A percentile compares a stretch with the other conserved stretches of the same genome.
These are phyloP conservation scores for Corynascus novoguineensis DNA, from an alignment of 495 filamentous ascomycete species.

Conservation along the genomic window DNA sequence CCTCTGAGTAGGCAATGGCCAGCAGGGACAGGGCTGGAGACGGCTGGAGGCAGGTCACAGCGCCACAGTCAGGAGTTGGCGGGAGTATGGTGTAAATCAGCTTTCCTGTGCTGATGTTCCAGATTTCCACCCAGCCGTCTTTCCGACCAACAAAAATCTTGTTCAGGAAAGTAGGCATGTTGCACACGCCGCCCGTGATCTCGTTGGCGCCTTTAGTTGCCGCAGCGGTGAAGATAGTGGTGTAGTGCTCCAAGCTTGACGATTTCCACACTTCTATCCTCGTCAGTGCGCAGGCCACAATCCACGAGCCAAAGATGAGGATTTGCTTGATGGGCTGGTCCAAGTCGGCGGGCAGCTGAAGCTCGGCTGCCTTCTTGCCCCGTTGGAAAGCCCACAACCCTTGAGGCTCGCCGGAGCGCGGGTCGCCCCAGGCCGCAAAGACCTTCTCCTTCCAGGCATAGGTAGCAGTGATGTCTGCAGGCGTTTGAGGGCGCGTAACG, in stretches of 20 bases:
- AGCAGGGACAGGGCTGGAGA: slow-evolving; percentile 79
- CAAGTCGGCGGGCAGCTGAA: slow-evolving; percentile 57
- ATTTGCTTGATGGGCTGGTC: slow-evolving; percentile 69
- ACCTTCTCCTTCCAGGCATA: slow-evolving; percentile 81
- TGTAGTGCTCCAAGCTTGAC: slow-evolving; percentile 80
- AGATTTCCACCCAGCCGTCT: slow-evolving; percentile 91
- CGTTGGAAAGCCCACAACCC: slow-evolving; percentile 93
- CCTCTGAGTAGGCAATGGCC: slow-evolving; percentile 77
- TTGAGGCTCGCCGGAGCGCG: slow-evolving; percentile 42
- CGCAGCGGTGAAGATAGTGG: slow-evolving; percentile 57
- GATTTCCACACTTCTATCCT: slow-evolving; percentile 86
- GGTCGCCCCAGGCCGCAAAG: slow-evolving; percentile 77
- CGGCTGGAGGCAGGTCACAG: slow-evolving; percentile 77
- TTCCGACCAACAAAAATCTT: slow-evolving; percentile 83
- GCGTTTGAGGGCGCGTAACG: slow-evolving; percentile 83
- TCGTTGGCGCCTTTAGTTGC: slow-evolving; percentile 47
- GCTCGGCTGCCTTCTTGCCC: slow-evolving; percentile 75
- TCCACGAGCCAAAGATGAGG: slow-evolving; percentile 83
- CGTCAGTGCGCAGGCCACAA: slow-evolving; percentile 71
- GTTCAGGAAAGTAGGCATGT: slow-evolving; percentile 90
- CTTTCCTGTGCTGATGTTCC: slow-evolving; percentile 91
- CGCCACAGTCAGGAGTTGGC: slow-evolving; percentile 56
- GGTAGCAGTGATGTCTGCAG: slow-evolving; percentile 76
- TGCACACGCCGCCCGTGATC: slow-evolving; percentile 67
- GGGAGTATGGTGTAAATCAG: slow-evolving; percentile 80